Evolutionary conservation across 75 land plant genomes (phyloP).

Genomic region (Cupressus sempervirens): DNA sequence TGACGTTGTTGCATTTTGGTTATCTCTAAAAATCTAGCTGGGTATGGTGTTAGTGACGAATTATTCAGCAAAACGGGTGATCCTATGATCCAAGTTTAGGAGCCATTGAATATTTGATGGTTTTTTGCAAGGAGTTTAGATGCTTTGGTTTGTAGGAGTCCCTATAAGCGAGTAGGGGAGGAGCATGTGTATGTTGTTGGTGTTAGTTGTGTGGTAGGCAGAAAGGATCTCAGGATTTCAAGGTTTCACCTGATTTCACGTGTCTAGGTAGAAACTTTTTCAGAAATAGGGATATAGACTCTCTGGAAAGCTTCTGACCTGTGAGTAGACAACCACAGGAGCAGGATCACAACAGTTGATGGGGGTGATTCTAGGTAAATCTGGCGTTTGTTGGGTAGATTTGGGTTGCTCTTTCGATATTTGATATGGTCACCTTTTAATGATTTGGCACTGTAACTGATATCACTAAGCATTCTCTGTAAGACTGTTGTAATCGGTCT

Average conservation of each 20-base stretch:
- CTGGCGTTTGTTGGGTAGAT: slow-evolving; percentile 5
- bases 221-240: slow-evolving; percentile 10
- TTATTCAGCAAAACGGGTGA: not conserved
- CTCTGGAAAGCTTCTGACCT: not conserved
- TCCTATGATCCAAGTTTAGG: not conserved
- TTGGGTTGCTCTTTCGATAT: not conserved
- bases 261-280: slow-evolving; percentile 8
- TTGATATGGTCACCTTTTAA: not conserved
- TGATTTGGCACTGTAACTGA: not conserved
- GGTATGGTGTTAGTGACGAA: not conserved
- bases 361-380: not conserved
- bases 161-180: not conserved
- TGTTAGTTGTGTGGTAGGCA: slow-evolving; percentile 13
- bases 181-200: slow-evolving; percentile 7
- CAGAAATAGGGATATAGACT: not conserved
- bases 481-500: not conserved
- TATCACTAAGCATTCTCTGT: not conserved
- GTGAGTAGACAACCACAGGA: not conserved
- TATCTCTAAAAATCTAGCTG: not conserved
- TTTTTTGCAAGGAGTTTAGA: not conserved
- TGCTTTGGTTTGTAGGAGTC: not conserved
- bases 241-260: not conserved
- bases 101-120: not conserved
- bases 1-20: not conserved
- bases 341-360: not conserved